These are phyloP conservation scores for Carnegiea gigantea DNA, from an alignment of 179 eudicot species.

Conservation along the genomic window DNA sequence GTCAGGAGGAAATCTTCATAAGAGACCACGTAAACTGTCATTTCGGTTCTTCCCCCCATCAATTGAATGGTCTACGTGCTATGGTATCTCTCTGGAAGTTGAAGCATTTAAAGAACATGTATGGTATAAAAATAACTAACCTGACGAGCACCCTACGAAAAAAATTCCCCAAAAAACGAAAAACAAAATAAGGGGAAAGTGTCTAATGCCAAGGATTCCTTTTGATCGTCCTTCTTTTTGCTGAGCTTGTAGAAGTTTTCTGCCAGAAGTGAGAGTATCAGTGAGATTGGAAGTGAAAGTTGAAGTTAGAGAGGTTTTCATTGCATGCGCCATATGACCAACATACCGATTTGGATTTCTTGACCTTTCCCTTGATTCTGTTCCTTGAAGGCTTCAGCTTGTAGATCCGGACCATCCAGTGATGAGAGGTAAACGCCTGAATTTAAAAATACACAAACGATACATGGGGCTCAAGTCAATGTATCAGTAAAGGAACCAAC, in stretches of 20 bases:
- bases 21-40: not conserved
- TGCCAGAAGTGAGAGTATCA: slow-evolving; percentile 28
- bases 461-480: not conserved
- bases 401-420: slow-evolving; percentile 98
- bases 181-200: not conserved
- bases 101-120: not conserved
- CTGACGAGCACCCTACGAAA: not conserved
- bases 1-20: not conserved
- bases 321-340: not conserved
- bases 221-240: slow-evolving; percentile 51
- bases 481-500: not conserved
- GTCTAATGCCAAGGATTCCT: slow-evolving; percentile 83
- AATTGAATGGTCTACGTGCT: not conserved
- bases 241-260: slow-evolving; percentile 51
- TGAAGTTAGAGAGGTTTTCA: not conserved
- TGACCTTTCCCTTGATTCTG: slow-evolving; percentile 80
- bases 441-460: not conserved
- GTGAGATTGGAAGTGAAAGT: not conserved
- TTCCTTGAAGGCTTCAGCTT: slow-evolving; percentile 90
- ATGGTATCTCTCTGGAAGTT: not conserved
- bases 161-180: not conserved
- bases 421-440: slow-evolving; percentile 95
- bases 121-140: not conserved
- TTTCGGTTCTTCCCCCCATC: not conserved
- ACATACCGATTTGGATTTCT: slow-evolving; percentile 80